phyloP scores from a whole-genome alignment of 2,329 filamentous ascomycete genomes.

The Stemphylium beticola region DNA sequence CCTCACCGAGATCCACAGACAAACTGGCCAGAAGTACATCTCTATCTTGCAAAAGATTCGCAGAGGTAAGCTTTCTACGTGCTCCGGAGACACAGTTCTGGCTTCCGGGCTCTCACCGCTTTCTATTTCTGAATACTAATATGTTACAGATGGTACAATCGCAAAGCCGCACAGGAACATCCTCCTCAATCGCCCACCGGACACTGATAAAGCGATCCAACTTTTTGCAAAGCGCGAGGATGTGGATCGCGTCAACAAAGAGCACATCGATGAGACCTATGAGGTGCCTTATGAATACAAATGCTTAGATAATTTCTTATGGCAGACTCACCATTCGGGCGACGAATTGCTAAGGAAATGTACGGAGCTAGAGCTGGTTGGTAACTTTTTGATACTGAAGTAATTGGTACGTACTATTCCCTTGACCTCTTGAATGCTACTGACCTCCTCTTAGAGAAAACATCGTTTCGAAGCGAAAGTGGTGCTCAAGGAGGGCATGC shows the following conservation, averaged over 20 bases:
- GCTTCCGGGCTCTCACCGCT: not conserved
- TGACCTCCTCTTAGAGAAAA: conserved; percentile 35
- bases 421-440: not conserved
- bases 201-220: conserved; percentile 53
- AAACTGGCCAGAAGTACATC: conserved; percentile 61
- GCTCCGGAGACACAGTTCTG: not conserved
- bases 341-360: conserved; percentile 25
- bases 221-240: conserved; percentile 53
- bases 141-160: conserved; percentile 33
- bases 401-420: conserved; percentile 19
- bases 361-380: conserved; percentile 3
- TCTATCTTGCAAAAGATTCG: conserved; percentile 63
- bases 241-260: conserved; percentile 43
- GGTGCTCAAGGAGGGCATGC: conserved; percentile 59
- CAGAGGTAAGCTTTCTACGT: conserved; percentile 47
- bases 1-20: conserved; percentile 63
- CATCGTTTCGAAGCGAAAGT: conserved; percentile 56
- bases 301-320: conserved; percentile 53
- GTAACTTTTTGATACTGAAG: conserved; percentile 24
- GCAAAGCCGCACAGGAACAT: conserved; percentile 47
- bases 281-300: conserved; percentile 34
- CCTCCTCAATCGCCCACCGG: conserved; percentile 55
- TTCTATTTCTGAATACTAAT: conserved; percentile 4
- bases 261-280: no score
- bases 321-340: conserved; percentile 38